phyloP scores from a whole-genome alignment of 495 filamentous ascomycete genomes.

The Beverwykella pulmonaria region DNA sequence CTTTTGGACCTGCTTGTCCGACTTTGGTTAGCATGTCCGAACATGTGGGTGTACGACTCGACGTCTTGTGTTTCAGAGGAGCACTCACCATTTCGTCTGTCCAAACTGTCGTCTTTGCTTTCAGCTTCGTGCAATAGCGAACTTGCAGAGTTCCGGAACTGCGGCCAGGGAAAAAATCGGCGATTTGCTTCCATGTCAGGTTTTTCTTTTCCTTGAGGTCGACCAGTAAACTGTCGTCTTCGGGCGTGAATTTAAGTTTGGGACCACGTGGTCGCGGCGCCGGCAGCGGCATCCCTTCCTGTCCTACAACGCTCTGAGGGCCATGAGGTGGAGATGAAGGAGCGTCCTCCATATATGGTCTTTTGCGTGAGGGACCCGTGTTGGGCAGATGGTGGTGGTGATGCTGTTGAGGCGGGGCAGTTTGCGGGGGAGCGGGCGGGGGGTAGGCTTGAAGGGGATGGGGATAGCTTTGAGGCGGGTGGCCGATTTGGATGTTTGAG shows the following conservation, averaged over 20 bases:
- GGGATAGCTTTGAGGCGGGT: constrained; percentile 43
- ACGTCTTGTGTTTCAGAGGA: constrained; percentile 33
- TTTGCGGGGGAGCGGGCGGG: constrained; percentile 20
- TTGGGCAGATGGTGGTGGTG: constrained; percentile 68
- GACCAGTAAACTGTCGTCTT: constrained; percentile 81
- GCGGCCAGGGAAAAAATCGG: constrained; percentile 88
- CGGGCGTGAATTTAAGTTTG: constrained; percentile 86
- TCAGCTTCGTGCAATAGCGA: constrained; percentile 90
- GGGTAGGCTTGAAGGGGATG: constrained; percentile 42
- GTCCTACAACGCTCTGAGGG: constrained; percentile 74
- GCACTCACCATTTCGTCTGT: constrained; percentile 81
- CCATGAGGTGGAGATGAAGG: constrained; percentile 41
- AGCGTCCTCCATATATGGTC: constrained; percentile 53
- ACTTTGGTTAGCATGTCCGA: constrained; percentile 40
- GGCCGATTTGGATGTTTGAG: constrained; percentile 18
- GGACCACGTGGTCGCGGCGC: constrained; percentile 76
- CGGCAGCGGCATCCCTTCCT: constrained; percentile 79
- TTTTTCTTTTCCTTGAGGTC: constrained; percentile 91
- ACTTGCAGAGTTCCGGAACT: constrained; percentile 89
- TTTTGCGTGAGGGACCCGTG: constrained; percentile 57
- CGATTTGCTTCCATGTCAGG: constrained; percentile 94
- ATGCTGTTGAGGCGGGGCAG: constrained; percentile 30
- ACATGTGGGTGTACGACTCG: constrained; percentile 22
- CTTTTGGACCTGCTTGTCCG: constrained; percentile 65
- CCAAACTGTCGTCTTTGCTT: constrained; percentile 90